These are phyloP conservation scores for Gypsophila paniculata DNA, from an alignment of 179 eudicot species.

Conservation along the genomic window DNA sequence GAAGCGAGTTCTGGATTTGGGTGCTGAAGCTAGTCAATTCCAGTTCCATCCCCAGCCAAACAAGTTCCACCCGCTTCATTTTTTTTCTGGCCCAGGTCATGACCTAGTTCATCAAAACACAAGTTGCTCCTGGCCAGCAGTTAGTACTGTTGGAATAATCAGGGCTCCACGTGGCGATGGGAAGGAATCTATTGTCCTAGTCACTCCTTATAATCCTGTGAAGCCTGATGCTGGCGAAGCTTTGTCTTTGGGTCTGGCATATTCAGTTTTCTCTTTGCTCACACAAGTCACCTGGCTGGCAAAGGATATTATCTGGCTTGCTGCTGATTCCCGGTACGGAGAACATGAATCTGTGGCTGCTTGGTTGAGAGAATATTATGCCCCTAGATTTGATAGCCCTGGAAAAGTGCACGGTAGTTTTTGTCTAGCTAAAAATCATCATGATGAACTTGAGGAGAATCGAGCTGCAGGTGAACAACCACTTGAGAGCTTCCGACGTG, in stretches of 20 bases:
- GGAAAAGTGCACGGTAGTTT: conserved; percentile 26
- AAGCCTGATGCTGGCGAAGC: conserved; percentile 54
- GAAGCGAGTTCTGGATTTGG: conserved; percentile 52
- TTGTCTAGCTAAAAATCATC: conserved; percentile 33
- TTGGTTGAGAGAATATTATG: conserved; percentile 78
- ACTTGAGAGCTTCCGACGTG: conserved; percentile 61
- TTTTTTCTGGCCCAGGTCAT: conserved; percentile 58
- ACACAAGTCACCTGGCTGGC: conserved; percentile 85
- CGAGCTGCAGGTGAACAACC: conserved; percentile 24
- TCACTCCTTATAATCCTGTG: conserved; percentile 79
- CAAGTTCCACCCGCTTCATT: conserved; percentile 72
- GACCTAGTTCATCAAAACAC: conserved; percentile 46
- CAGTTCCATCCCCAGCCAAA: conserved; percentile 49
- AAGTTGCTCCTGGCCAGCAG: conserved; percentile 49
- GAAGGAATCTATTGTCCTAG: conserved; percentile 87
- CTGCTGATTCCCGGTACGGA: conserved; percentile 87
- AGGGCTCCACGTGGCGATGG: conserved; percentile 99
- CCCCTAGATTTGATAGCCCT: conserved; percentile 50
- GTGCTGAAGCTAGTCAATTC: conserved; percentile 83
- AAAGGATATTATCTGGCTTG: conserved; percentile 95
- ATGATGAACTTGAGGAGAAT: conserved; percentile 24
- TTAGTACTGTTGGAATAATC: conserved; percentile 75
- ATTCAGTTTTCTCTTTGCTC: conserved; percentile 72
- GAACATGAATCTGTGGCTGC: conserved; percentile 77
- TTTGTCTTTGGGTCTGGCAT: conserved; percentile 68